phyloP scores from a whole-genome alignment of 2,329 filamentous ascomycete species.

The Aulographum hederae region DNA sequence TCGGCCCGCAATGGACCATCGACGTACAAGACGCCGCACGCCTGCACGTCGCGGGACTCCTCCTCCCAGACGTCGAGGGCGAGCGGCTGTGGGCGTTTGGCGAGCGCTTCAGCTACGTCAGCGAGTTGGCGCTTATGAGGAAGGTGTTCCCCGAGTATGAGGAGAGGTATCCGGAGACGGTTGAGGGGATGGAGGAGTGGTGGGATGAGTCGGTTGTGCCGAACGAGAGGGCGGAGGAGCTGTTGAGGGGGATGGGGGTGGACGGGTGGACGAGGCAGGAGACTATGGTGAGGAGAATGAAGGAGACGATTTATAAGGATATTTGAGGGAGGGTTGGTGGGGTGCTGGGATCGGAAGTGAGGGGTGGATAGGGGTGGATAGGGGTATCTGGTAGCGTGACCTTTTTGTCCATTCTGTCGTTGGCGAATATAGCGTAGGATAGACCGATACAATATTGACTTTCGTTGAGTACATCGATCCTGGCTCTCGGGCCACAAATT shows the following conservation, averaged over 20 bases:
- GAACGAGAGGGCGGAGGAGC: constrained; percentile 1
- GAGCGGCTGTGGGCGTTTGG: constrained; percentile 7
- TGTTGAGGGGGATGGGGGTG: constrained; percentile 1
- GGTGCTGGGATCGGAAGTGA: too few relatives aligned
- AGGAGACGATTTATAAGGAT: too few relatives aligned
- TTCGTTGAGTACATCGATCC: too few relatives aligned
- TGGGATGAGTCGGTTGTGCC: constrained; percentile 1
- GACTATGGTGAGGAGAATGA: neutral
- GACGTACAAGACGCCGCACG: constrained; percentile 9
- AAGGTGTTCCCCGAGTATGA: constrained; percentile 2
- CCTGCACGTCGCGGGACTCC: constrained; percentile 7
- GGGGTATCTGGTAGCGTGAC: too few relatives aligned
- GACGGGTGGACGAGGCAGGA: constrained; percentile 2
- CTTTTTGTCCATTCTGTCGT: too few relatives aligned
- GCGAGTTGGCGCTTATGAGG: constrained; percentile 5
- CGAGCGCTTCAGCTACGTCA: constrained; percentile 4
- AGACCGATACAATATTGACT: too few relatives aligned
- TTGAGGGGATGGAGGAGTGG: neutral
- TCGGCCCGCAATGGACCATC: constrained; percentile 5
- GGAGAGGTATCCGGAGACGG: too few relatives aligned
- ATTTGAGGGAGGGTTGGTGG: too few relatives aligned
- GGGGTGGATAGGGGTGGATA: too few relatives aligned
- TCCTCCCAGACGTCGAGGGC: constrained; percentile 3
- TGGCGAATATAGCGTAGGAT: too few relatives aligned
- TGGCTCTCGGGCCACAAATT: too few relatives aligned